A percentile compares a stretch with the other conserved stretches of the same genome.
phyloP scores from a whole-genome alignment of 75 land plant species.

The Adiantum capillusveneris region DNA sequence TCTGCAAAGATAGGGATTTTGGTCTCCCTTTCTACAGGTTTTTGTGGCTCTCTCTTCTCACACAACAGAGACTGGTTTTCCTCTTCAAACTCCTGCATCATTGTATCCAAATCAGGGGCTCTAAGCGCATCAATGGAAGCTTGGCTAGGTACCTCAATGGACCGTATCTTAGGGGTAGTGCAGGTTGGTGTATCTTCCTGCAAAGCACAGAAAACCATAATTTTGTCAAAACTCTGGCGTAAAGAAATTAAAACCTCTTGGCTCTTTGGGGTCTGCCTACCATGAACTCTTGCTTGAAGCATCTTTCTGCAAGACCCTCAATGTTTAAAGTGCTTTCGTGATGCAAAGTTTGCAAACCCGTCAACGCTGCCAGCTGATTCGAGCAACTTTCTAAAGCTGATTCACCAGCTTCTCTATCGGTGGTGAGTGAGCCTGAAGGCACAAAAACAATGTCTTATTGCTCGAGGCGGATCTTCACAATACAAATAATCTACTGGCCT shows the following conservation, averaged over 20 bases:
- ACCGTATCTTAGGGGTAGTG: conserved; percentile 51
- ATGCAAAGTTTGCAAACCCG: conserved; percentile 41
- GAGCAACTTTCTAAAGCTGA: background rate
- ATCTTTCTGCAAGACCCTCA: conserved; percentile 25
- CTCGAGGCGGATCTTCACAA: background rate
- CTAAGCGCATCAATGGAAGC: conserved; percentile 55
- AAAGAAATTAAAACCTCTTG: background rate
- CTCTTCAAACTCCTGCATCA: conserved; percentile 53
- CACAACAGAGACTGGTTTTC: background rate
- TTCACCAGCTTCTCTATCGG: background rate
- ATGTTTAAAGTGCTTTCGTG: conserved; percentile 28
- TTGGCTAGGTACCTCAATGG: conserved; percentile 60
- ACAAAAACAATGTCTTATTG: background rate
- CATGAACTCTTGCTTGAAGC: conserved; percentile 55
- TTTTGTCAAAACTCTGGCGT: background rate
- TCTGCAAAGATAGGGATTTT: conserved; percentile 15
- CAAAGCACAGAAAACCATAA: background rate
- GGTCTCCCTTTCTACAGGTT: conserved; percentile 4
- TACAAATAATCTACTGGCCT: background rate
- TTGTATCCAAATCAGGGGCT: conserved; percentile 56
- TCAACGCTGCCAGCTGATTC: conserved; percentile 20
- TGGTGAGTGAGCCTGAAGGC: background rate
- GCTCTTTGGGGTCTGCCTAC: conserved; percentile 20
- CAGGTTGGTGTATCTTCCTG: conserved; percentile 78
- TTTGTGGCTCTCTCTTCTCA: background rate